Evolutionary conservation across 345 rosid species (phyloP), one percentile per base, ranked within the genome.

Genomic region (Populus deltoides): DNA sequence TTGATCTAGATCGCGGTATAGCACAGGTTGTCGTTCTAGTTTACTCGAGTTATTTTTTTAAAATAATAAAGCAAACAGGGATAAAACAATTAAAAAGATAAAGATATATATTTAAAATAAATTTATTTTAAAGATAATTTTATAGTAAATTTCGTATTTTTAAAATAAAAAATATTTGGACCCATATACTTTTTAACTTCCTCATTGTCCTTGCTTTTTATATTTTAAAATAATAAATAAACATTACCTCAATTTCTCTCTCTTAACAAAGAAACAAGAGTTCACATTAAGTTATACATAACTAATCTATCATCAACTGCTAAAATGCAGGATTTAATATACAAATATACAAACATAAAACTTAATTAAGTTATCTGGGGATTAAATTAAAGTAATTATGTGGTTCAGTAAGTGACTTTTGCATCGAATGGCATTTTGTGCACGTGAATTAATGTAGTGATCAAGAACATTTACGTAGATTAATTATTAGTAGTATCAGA

Each of bases 1-100:
- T 31, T 31, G 2, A 2, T 31, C 0, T 31, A 31, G 31, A 0
- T 33, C 5, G 35, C 0, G 0, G 0, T 0, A 33, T 33, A 33
- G 35, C 5, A 33, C 0, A 0, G 5, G 5, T 31, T 33, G 5
- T 0, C 35, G 5, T 4, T 33, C 5, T 33, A 33, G 0, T 33
- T 33, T 33, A 33, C 35, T 33, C 0, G 35, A 33, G 35, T 33
- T 3, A 33, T 33, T 33, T 33, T 33, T 33, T 33, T 27, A 27
- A 31, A 31, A 31, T 31, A 31, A 31, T 0, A 4, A 4, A 33
- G 5, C 5, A 4, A 33, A 3, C 0, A 3, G 5, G 35, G 5
- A 33, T 33, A 33, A 33, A 33, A 33, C 0, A 33, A 33, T 4
- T 33, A 3, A 33, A 33, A 33, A 33, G 35, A 33, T 33, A 33